phyloP scores from a whole-genome alignment of 2,329 filamentous ascomycete genomes.

The Pseudonectria buxi region DNA sequence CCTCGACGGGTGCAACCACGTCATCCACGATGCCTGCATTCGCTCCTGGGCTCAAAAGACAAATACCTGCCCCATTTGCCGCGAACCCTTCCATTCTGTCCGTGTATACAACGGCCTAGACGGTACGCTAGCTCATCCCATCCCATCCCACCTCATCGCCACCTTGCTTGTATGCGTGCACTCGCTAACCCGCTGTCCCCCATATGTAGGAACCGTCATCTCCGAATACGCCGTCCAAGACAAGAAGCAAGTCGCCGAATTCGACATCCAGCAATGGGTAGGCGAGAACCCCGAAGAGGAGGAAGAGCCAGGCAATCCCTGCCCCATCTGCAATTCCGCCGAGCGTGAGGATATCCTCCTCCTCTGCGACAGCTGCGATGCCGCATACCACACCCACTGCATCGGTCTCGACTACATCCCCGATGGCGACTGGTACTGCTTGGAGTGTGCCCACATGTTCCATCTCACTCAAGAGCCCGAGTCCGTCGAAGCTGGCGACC shows the following conservation, averaged over 20 bases:
- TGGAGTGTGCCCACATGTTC: constrained; percentile 61
- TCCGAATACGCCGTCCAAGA: constrained; percentile 64
- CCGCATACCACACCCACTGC: constrained; percentile 86
- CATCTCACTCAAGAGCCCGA: constrained; percentile 27
- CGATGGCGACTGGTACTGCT: constrained; percentile 80
- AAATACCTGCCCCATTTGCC: constrained; percentile 96
- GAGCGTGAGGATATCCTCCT: constrained; percentile 81
- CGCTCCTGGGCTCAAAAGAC: constrained; percentile 93
- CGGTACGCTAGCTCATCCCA: constrained; percentile 51
- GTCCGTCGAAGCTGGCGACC: constrained; percentile 27
- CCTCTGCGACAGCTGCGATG: constrained; percentile 86
- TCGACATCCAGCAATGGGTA: constrained; percentile 68
- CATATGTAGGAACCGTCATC: constrained; percentile 43
- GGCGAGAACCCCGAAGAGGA: constrained; percentile 67
- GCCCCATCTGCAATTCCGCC: constrained; percentile 73
- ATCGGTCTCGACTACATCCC: constrained; percentile 75
- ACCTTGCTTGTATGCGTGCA: constrained; percentile 9
- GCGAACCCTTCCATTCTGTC: constrained; percentile 83
- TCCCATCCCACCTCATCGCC: constrained; percentile 4
- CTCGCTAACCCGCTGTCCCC: constrained; percentile 11
- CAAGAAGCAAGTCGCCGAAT: constrained; percentile 83
- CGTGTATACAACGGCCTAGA: constrained; percentile 73
- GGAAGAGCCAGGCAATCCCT: constrained; percentile 64
- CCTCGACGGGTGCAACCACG: constrained; percentile 76
- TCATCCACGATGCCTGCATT: constrained; percentile 87